A percentile compares a stretch with the other conserved stretches of the same genome.
Evolutionary conservation across 2,329 filamentous ascomycete species (phyloP).

Genomic region (Huntiella abstrusa): DNA sequence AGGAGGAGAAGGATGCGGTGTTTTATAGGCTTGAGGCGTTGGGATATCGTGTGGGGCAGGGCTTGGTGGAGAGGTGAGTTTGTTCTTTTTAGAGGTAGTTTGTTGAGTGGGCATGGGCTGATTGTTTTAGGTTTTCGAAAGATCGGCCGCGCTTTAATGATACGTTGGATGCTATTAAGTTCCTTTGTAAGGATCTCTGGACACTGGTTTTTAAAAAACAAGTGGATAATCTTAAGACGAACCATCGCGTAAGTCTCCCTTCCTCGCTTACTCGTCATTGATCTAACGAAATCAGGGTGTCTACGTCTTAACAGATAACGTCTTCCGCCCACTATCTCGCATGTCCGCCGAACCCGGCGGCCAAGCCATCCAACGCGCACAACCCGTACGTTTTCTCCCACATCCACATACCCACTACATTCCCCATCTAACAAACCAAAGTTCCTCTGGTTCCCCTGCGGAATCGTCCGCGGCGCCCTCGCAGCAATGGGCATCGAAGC

Average conservation of each 20-base stretch:
- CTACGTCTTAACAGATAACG: slow-evolving; percentile 86
- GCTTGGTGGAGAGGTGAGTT: slow-evolving; percentile 65
- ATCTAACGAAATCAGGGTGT: slow-evolving; percentile 42
- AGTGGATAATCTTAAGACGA: slow-evolving; percentile 96
- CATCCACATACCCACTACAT: slow-evolving; percentile 8
- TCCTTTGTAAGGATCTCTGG: slow-evolving; percentile 97
- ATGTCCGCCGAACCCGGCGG: slow-evolving; percentile 72
- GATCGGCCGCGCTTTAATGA: slow-evolving; percentile 79
- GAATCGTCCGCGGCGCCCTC: slow-evolving; percentile 77
- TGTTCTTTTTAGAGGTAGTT: background rate
- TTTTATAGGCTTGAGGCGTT: slow-evolving; percentile 68
- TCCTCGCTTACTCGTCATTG: background rate
- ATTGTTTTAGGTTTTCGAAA: slow-evolving; percentile 46
- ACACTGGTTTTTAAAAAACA: slow-evolving; percentile 87
- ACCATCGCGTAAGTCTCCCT: slow-evolving; percentile 50
- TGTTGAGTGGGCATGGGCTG: background rate
- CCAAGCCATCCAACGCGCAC: slow-evolving; percentile 54
- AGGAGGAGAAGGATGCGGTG: slow-evolving; percentile 68
- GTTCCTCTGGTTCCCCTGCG: slow-evolving; percentile 93
- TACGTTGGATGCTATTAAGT: slow-evolving; percentile 91
- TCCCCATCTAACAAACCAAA: slow-evolving; percentile 18
- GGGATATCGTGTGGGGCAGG: slow-evolving; percentile 83
- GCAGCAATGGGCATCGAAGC: slow-evolving; percentile 82
- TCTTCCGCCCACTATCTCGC: slow-evolving; percentile 70
- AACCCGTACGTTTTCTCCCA: slow-evolving; percentile 43